Evolutionary conservation across 1,284 basidiomycete genomes (phyloP).

Genomic region (Microbotryomycetes sp.): DNA sequence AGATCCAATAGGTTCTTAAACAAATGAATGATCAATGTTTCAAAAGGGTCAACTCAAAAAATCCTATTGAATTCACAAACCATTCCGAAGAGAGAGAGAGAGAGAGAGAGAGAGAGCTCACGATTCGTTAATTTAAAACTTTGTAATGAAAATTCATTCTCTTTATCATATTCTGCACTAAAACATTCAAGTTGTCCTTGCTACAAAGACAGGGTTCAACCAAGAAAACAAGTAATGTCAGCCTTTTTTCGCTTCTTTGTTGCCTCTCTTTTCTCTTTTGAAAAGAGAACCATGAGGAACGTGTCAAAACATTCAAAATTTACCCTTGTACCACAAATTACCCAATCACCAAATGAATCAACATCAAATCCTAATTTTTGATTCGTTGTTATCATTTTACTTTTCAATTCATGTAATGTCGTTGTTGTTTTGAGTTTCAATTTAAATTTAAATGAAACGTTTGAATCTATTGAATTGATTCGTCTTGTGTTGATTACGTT

Average conservation of each 20-base stretch:
- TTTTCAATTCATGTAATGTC: constrained; percentile 31
- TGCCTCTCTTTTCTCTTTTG: too few relatives aligned
- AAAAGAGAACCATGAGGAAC: too few relatives aligned
- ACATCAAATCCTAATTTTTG: constrained; percentile 72
- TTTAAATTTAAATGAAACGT: too few relatives aligned
- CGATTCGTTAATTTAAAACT: constrained; percentile 22
- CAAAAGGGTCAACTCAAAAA: too few relatives aligned
- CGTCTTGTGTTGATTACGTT: too few relatives aligned
- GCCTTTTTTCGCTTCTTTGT: too few relatives aligned
- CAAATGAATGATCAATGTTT: too few relatives aligned
- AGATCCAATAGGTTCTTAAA: constrained; percentile 12
- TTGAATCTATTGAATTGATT: too few relatives aligned
- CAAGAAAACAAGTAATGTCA: constrained; percentile 20
- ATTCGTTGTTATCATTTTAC: constrained; percentile 52
- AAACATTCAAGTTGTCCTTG: constrained; percentile 3
- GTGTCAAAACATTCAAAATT: constrained; percentile 3
- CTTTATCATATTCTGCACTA: constrained; percentile 30
- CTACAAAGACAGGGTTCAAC: neutral
- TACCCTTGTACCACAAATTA: constrained; percentile 67
- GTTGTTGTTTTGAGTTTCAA: constrained; percentile 36
- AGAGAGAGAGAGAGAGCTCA: constrained; percentile 11
- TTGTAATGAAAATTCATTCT: constrained; percentile 14
- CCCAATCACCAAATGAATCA: constrained; percentile 61
- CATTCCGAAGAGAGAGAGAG: neutral
- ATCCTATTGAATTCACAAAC: too few relatives aligned